Conservation (phyloP, 306 rosid genomes). For the Vicia villosa region DNA sequence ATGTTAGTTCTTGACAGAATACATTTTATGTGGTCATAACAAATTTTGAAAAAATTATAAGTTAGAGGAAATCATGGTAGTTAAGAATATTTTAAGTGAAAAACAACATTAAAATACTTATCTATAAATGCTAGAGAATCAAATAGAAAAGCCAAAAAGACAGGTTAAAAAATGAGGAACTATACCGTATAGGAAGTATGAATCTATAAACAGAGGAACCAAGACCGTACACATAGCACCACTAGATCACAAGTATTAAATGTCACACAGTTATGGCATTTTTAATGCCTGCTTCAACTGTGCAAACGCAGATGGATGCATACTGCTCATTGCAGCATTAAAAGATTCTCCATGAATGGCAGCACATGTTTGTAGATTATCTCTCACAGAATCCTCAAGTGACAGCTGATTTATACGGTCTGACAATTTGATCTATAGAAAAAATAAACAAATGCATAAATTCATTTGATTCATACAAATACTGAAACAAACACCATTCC, state of each 20-base stretch:
- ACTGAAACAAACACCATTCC: slow-evolving; percentile 21
- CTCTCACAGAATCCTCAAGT: slow-evolving; percentile 78
- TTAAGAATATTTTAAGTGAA: background rate
- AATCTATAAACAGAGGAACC: slow-evolving; percentile 42
- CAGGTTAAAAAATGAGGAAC: slow-evolving; percentile 7
- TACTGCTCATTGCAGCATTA: slow-evolving; percentile 71
- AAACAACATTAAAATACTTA: background rate
- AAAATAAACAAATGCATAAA: slow-evolving; percentile 37
- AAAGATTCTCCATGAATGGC: slow-evolving; percentile 94
- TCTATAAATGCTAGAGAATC: background rate
- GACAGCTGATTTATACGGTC: slow-evolving; percentile 87
- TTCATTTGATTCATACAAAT: slow-evolving; percentile 13
- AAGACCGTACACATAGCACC: slow-evolving; percentile 36
- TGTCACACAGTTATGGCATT: slow-evolving; percentile 55
- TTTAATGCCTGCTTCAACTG: slow-evolving; percentile 90
- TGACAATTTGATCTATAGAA: slow-evolving; percentile 70
- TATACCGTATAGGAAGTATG: slow-evolving; percentile 53
- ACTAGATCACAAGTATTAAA: slow-evolving; percentile 30
- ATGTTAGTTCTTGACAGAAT: background rate
- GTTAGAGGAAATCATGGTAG: background rate
- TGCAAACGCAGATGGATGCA: slow-evolving; percentile 84
- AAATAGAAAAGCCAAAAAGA: background rate
- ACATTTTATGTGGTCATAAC: background rate
- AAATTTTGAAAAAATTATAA: background rate
- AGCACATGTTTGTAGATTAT: slow-evolving; percentile 88